Base-by-base conservation (phyloP, 176 grass and related monocot genomes). In the Typha latifolia region DNA sequence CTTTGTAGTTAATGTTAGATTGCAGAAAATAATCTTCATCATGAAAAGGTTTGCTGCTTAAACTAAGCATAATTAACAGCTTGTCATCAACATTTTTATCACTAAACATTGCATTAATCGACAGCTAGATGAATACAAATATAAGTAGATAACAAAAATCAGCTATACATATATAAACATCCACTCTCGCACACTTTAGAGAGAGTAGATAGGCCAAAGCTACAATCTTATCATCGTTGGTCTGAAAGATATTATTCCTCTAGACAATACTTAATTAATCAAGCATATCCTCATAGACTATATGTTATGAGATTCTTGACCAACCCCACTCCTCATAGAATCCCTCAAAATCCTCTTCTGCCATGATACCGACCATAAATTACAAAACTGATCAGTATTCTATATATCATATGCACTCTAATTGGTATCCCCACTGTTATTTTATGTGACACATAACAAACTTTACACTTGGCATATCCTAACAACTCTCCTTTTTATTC, bases 301-400 rank as follows among this genome's bases (percentile, higher is more conserved):
- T 34, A 20, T 6, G 24, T 26, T 8, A 57, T 20, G 19, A n/a
- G 52, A 57, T 57, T 20, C 52, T 57, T 57, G 16, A 18, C 52
- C 52, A 57, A 57, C 52, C 52, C 52, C 52, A 57, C 52, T n/a
- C 16, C 52, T 8, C 56, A 83, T 64, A 48, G 14, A 69, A 82
- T 79, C 66, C 50, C 71, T 79, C 18, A 49, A 72, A 63, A 82
- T 50, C 67, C 48, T 71, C 18, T 14, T 24, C 61, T 61, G 29
- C 13, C 27, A 2, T 11, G 32, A 63, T 7, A 14, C 67, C 21
- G 57, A 64, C 69, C 27, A 13, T 43, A 47, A 61, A 69, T 65
- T 51, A 50, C 70, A 63, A 63, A 62, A 18, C 3, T 50, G 24
- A 48, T 20, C 18, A 14, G 14, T 2, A 15, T 59, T 2, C 64